phyloP scores from a whole-genome alignment of 768 basidiomycete species.

The Obba rivulosa region DNA sequence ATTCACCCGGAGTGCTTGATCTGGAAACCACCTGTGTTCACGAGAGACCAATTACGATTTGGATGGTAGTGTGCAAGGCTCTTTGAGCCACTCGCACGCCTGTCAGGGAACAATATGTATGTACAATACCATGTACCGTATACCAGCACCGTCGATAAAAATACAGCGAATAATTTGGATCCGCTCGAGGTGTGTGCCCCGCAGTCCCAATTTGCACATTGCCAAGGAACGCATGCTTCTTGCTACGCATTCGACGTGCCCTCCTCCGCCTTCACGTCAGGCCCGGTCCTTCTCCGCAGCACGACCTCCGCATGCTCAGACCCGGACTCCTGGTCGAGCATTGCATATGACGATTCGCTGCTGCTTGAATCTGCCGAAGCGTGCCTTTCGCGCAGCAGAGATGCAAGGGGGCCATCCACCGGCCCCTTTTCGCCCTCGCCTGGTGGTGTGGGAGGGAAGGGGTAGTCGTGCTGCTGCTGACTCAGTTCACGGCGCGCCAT shows the following conservation, averaged over 20 bases:
- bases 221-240: not conserved
- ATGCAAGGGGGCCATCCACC: not conserved
- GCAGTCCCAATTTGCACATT: not conserved
- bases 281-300: slow-evolving; percentile 16
- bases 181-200: not conserved
- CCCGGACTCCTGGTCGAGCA: slow-evolving; percentile 19
- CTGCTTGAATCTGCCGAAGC: slow-evolving; percentile 14
- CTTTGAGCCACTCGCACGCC: not conserved
- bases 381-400: not conserved
- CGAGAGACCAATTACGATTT: slow-evolving; percentile 83
- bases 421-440: slow-evolving; percentile 3
- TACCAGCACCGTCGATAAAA: slow-evolving; percentile 14
- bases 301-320: slow-evolving; percentile 18
- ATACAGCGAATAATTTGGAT: slow-evolving; percentile 8
- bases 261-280: too few species aligned
- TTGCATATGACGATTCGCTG: slow-evolving; percentile 19
- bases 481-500: slow-evolving; percentile 22
- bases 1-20: slow-evolving; percentile 77
- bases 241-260: not conserved
- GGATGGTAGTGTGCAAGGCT: slow-evolving; percentile 29
- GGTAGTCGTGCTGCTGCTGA: slow-evolving; percentile 8
- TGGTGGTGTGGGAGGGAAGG: not conserved
- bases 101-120: not conserved
- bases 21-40: slow-evolving; percentile 96
- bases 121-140: slow-evolving; percentile 11